Percentiles rank a stretch among this genome's conserved stretches.
These are phyloP conservation scores for Claviceps purpurea DNA, from an alignment of 2,329 filamentous ascomycete species.

Conservation along the genomic window DNA sequence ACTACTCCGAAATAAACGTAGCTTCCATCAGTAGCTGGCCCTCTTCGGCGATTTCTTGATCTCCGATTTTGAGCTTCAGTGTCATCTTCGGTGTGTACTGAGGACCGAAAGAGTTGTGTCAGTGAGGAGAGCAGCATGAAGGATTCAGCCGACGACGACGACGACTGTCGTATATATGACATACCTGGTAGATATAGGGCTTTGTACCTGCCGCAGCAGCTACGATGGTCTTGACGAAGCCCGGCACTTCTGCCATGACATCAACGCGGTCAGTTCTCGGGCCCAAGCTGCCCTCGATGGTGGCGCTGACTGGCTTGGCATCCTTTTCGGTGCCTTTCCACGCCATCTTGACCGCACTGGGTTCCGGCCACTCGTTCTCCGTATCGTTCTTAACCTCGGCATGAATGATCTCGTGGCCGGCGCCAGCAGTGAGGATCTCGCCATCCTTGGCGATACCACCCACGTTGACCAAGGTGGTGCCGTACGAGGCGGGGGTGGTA, in stretches of 20 bases:
- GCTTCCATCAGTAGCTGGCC: conserved; percentile 77
- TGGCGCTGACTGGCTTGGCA: conserved; percentile 56
- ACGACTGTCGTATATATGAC: conserved; percentile 12
- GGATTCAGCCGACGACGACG: neutral
- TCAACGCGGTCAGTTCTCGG: conserved; percentile 65
- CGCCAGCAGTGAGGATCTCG: conserved; percentile 63
- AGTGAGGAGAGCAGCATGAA: neutral
- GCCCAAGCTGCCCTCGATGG: conserved; percentile 56
- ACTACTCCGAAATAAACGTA: conserved; percentile 73
- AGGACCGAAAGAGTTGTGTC: neutral
- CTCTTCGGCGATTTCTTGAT: conserved; percentile 63
- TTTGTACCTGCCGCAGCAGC: conserved; percentile 80
- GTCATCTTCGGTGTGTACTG: conserved; percentile 61
- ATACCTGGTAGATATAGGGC: conserved; percentile 93
- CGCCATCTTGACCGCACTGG: conserved; percentile 56
- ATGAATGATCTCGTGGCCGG: conserved; percentile 53
- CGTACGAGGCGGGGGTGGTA: conserved; percentile 87
- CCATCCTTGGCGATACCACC: conserved; percentile 71
- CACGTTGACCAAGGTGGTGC: conserved; percentile 68
- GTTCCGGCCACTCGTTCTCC: conserved; percentile 82
- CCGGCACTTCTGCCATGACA: conserved; percentile 92
- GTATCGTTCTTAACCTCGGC: conserved; percentile 55
- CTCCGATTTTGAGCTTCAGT: conserved; percentile 75
- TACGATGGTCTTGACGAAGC: conserved; percentile 89
- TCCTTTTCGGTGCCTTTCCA: conserved; percentile 73